These are phyloP conservation scores for Clarkia xantiana DNA, from an alignment of 345 rosid genomes.

Conservation along the genomic window DNA sequence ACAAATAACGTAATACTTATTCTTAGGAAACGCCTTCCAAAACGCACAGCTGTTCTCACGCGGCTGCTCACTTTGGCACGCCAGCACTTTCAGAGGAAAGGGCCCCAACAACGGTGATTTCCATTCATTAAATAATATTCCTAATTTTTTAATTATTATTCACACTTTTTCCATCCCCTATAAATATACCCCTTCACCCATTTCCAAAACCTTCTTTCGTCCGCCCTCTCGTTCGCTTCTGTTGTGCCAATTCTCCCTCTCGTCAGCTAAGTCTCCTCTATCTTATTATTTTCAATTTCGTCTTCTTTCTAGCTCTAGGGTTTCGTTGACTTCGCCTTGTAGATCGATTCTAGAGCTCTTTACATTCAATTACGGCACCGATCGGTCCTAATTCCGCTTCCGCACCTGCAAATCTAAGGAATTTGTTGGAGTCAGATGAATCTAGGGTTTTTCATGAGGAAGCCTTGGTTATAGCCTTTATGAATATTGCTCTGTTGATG, in stretches of 20 bases:
- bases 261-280: background rate
- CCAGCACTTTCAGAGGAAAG: too few relatives aligned
- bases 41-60: too few relatives aligned
- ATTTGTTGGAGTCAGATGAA: background rate
- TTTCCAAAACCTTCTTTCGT: background rate
- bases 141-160: too few relatives aligned
- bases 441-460: constrained; percentile 7
- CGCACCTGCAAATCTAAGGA: background rate
- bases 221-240: background rate
- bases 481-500: constrained; percentile 45
- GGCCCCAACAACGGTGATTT: too few relatives aligned
- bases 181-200: background rate
- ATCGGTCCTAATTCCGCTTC: background rate
- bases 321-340: background rate
- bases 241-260: too few relatives aligned
- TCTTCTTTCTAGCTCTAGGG: background rate
- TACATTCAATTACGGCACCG: background rate
- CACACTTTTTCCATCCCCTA: constrained; percentile 1
- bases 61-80: too few relatives aligned
- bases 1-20: too few relatives aligned
- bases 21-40: too few relatives aligned
- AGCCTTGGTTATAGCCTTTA: constrained; percentile 18
- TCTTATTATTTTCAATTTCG: background rate
- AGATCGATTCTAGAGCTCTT: background rate
- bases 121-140: too few relatives aligned